phyloP scores from a whole-genome alignment of 2,329 filamentous ascomycete genomes.

The Metarhizium humberi region DNA sequence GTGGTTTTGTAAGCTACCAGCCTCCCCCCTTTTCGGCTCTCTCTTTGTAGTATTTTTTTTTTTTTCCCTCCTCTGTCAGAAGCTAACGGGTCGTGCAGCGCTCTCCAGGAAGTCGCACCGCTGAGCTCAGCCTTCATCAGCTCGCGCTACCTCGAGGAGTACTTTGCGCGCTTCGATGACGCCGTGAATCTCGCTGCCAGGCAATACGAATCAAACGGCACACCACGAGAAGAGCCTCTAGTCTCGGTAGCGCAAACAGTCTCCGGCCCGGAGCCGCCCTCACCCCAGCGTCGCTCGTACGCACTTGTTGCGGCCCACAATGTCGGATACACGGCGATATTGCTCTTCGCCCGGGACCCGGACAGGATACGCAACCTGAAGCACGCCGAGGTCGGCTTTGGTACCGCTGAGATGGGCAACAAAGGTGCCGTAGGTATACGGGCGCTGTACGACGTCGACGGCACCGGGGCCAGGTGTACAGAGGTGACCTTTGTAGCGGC shows the following conservation, averaged over 20 bases:
- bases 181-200: constrained; percentile 62
- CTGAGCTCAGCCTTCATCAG: constrained; percentile 79
- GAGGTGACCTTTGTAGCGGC: constrained; percentile 80
- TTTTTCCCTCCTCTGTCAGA: neutral
- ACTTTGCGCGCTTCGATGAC: constrained; percentile 61
- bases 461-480: constrained; percentile 28
- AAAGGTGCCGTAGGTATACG: constrained; percentile 85
- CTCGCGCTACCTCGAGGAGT: constrained; percentile 66
- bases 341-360: constrained; percentile 68
- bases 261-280: neutral
- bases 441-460: constrained; percentile 42
- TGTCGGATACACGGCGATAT: constrained; percentile 80
- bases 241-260: constrained; percentile 8
- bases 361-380: constrained; percentile 55
- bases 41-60: neutral
- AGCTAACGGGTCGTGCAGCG: constrained; percentile 30
- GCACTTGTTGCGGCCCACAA: constrained; percentile 62
- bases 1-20: constrained; percentile 40
- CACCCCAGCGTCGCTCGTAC: constrained; percentile 40
- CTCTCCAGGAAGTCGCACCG: constrained; percentile 86
- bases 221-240: constrained; percentile 1
- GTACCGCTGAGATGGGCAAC: constrained; percentile 82
- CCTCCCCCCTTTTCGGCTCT: neutral
- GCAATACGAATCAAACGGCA: constrained; percentile 18
- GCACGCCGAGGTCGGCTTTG: constrained; percentile 76